Percentiles rank a stretch among this genome's conserved stretches.
phyloP scores from a whole-genome alignment of 2,329 filamentous ascomycete species.

The Fusarium staphyleae region DNA sequence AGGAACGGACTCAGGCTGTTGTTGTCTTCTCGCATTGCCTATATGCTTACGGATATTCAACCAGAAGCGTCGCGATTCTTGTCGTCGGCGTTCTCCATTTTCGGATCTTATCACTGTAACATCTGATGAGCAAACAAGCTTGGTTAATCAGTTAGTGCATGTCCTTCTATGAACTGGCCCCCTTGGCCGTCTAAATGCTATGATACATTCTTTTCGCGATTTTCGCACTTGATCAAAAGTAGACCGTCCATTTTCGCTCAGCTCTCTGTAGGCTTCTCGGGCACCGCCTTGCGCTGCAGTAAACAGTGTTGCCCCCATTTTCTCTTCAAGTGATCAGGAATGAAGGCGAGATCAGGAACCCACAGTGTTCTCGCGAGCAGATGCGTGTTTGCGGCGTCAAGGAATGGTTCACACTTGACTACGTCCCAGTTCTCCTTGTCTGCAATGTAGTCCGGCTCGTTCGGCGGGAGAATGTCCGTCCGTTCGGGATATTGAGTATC shows the following conservation, averaged over 20 bases:
- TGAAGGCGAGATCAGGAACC: constrained; percentile 74
- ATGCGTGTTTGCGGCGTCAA: constrained; percentile 79
- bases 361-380: constrained; percentile 79
- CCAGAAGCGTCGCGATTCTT: no score
- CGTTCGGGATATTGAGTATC: constrained; percentile 80
- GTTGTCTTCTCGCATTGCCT: no score
- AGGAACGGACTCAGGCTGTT: no score
- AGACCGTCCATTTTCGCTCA: neutral
- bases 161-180: constrained; percentile 5
- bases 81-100: no score
- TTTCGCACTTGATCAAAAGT: neutral
- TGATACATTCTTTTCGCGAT: constrained; percentile 8
- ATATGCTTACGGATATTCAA: no score
- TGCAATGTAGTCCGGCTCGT: constrained; percentile 82
- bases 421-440: constrained; percentile 80
- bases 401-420: constrained; percentile 77
- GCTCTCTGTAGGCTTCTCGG: neutral
- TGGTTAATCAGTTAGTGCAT: no score
- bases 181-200: constrained; percentile 1
- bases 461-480: constrained; percentile 59
- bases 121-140: no score
- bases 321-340: constrained; percentile 74
- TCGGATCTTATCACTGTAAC: no score
- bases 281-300: constrained; percentile 61
- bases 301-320: constrained; percentile 92